Conservation (phyloP, 169 alveolate genomes). For the Eimeria sp. region DNA sequence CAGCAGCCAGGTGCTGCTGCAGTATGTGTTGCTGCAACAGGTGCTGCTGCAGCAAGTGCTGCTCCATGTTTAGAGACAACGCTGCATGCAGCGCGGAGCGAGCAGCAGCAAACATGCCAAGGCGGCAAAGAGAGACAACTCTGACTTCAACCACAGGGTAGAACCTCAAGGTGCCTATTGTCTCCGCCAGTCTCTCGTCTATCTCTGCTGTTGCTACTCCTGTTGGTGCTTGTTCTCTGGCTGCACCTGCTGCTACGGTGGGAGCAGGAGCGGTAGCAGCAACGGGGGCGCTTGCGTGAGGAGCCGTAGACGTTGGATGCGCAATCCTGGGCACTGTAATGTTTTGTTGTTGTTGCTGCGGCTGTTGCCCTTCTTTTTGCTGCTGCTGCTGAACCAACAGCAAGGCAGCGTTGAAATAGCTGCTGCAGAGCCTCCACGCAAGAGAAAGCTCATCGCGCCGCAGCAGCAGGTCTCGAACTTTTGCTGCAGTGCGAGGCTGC, state of each 20-base stretch:
- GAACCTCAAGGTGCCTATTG: slow-evolving; percentile 25
- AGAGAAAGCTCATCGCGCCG: slow-evolving; percentile 50
- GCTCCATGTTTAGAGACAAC: slow-evolving; percentile 28
- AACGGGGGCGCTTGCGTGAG: not conserved
- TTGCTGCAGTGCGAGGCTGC: slow-evolving; percentile 41
- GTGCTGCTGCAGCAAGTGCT: slow-evolving; percentile 59
- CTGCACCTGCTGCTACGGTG: slow-evolving; percentile 17
- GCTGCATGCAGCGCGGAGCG: slow-evolving; percentile 28
- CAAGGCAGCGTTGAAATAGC: slow-evolving; percentile 51
- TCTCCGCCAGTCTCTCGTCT: slow-evolving; percentile 16
- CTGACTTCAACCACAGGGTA: slow-evolving; percentile 8
- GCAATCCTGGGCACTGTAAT: not conserved
- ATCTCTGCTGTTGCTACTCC: slow-evolving; percentile 7
- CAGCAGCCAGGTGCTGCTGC: slow-evolving; percentile 6
- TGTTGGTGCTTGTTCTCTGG: slow-evolving; percentile 24
- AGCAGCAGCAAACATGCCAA: slow-evolving; percentile 58
- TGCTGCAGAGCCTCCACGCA: slow-evolving; percentile 60
- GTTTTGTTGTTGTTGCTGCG: not conserved
- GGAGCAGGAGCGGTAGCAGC: slow-evolving; percentile 14
- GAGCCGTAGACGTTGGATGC: not conserved
- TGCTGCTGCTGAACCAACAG: slow-evolving; percentile 69
- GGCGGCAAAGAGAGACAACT: slow-evolving; percentile 29
- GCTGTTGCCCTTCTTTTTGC: slow-evolving; percentile 17
- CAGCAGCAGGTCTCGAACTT: slow-evolving; percentile 19
- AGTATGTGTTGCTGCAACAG: slow-evolving; percentile 6